Evolutionary conservation across 352 stramenopile genomes (phyloP), one percentile per base, ranked within the genome.

Genomic region (Phytophthora lateralis): DNA sequence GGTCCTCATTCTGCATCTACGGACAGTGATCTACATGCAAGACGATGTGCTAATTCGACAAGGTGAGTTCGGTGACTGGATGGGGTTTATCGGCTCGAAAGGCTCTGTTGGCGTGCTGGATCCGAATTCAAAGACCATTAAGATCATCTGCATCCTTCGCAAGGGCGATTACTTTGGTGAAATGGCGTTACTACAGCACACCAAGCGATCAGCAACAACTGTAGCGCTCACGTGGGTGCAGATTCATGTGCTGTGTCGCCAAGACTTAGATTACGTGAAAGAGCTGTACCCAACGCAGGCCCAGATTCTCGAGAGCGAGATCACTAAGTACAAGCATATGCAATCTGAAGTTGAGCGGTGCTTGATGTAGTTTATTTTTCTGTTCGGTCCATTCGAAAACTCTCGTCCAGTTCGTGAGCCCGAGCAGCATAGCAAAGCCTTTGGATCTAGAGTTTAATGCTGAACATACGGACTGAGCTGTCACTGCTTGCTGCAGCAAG

Each of bases 91-190:
- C 44, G 81, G 81, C 14, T 88, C 78, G 12, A 90, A 87, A 59
- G 84, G 82, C 1, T 77, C 72, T 1, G 80, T 90, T 3, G 81
- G 79, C 8, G 66, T 93, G n/a, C 63, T 93, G 4, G 82, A 90
- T 39, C 82, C 82, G 4, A 75, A 67, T 8, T 73, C 75, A 0
- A 39, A 76, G 4, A 59, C 45, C 34, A 69, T 72, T 20, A 78
- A 81, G 39, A 80, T 92, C 30, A 83, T 90, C 6, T 63, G 79
- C 14, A 87, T 90, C 20, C 68, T 92, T 32, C 70, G 71, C 8
- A 87, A 88, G 43, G 83, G 83, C 15, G 80, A 92, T 26, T 92
- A 91, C 58, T 89, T 92, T 56, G 83, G 81, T 4, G 84, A 93
- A 42, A 92, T 90, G 80, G 79, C 78, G 11, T 50, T 92, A 29